These are phyloP conservation scores for Apiotrichum brassicae DNA, from an alignment of 1,284 basidiomycete species.

Conservation along the genomic window DNA sequence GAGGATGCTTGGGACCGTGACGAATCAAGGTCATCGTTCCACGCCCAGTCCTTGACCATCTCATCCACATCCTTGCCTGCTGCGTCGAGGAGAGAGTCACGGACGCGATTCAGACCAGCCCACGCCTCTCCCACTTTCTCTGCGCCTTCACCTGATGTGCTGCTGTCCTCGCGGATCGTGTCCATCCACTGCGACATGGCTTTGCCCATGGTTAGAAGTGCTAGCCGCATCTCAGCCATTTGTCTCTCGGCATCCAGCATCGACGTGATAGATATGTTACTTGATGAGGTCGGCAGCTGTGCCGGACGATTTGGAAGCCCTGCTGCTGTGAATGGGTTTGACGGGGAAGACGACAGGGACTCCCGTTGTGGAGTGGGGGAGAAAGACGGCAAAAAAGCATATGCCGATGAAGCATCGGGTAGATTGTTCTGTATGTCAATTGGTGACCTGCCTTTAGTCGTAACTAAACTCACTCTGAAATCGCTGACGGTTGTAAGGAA, in stretches of 20 bases:
- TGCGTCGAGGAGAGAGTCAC: slow-evolving; percentile 35
- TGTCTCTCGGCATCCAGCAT: slow-evolving; percentile 40
- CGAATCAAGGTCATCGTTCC: slow-evolving; percentile 39
- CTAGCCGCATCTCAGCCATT: slow-evolving; percentile 39
- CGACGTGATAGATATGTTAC: slow-evolving; percentile 23
- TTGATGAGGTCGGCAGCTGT: slow-evolving; percentile 16
- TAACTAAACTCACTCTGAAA: slow-evolving; percentile 29
- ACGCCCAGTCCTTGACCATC: slow-evolving; percentile 41
- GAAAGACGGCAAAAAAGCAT: slow-evolving; percentile 41
- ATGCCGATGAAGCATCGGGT: slow-evolving; percentile 54
- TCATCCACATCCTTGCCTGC: slow-evolving; percentile 37
- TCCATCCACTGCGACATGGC: slow-evolving; percentile 41
- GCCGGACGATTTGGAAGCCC: slow-evolving; percentile 21
- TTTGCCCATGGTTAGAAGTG: slow-evolving; percentile 45
- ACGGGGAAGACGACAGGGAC: neutral
- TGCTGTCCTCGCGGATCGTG: slow-evolving; percentile 10
- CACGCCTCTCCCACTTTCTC: slow-evolving; percentile 15
- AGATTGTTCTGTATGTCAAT: slow-evolving; percentile 60
- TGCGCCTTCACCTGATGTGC: neutral
- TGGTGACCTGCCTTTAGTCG: neutral
- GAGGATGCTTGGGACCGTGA: slow-evolving; percentile 11
- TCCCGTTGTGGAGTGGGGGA: slow-evolving; percentile 20
- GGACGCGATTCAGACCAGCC: slow-evolving; percentile 29
- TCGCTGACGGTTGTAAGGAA: slow-evolving; percentile 44
- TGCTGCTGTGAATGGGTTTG: neutral